Evolutionary conservation across 73 alveolate genomes (phyloP).

Genomic region (Chromera velia): DNA sequence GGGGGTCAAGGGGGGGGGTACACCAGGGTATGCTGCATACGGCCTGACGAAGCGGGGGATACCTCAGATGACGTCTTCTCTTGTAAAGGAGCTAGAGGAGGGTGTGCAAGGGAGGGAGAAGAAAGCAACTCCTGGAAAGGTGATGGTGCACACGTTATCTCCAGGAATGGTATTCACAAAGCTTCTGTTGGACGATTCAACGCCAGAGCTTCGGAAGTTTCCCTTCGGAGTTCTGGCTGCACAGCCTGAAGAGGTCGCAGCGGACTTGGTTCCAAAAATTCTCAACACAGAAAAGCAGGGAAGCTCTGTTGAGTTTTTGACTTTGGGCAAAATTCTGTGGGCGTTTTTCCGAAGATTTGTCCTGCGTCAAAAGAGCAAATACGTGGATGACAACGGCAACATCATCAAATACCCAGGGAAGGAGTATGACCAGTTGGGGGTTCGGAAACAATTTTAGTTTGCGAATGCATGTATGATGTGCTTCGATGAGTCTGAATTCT

Average conservation of each 20-base stretch:
- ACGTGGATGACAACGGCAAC: slow-evolving; percentile 44
- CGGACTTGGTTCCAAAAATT: slow-evolving; percentile 30
- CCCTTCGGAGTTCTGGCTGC: slow-evolving; percentile 47
- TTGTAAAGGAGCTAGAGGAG: slow-evolving; percentile 14
- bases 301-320: slow-evolving; percentile 12
- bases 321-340: slow-evolving; percentile 17
- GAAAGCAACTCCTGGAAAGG: slow-evolving; percentile 38
- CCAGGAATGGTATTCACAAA: slow-evolving; percentile 46
- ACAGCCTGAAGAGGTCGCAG: slow-evolving; percentile 45
- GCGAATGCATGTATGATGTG: too few relatives aligned
- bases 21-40: slow-evolving; percentile 39
- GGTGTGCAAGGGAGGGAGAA: slow-evolving; percentile 15
- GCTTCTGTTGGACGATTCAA: slow-evolving; percentile 35
- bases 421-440: too few relatives aligned
- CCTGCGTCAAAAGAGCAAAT: slow-evolving; percentile 30
- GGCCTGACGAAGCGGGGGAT: slow-evolving; percentile 44
- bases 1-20: slow-evolving; percentile 47
- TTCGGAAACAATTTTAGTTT: too few relatives aligned
- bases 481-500: too few relatives aligned
- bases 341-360: slow-evolving; percentile 24
- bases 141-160: slow-evolving; percentile 21
- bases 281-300: too few relatives aligned
- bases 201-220: slow-evolving; percentile 41
- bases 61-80: slow-evolving; percentile 41
- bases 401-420: slow-evolving; percentile 35